Conservation (phyloP, 2,329 filamentous ascomycete genomes). For the Colletotrichum sp. region DNA sequence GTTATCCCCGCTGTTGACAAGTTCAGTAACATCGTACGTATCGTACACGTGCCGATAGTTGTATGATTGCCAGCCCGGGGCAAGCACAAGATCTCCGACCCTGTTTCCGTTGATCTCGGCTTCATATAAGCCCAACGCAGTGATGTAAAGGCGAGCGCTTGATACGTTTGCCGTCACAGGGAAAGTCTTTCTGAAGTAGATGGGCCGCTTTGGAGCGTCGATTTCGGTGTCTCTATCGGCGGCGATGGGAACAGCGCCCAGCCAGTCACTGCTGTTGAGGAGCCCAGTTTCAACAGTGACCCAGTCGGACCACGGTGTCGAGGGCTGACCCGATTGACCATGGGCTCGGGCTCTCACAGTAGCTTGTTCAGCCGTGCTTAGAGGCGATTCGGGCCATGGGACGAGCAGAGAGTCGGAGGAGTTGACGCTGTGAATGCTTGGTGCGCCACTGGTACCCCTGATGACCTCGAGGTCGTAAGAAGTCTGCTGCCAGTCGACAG, state of each 20-base stretch:
- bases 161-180: conserved; percentile 24
- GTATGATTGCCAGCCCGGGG: conserved; percentile 61
- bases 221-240: conserved; percentile 33
- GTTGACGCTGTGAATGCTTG: conserved; percentile 30
- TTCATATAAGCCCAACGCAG: conserved; percentile 49
- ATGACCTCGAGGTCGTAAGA: conserved; percentile 49
- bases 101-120: conserved; percentile 51
- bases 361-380: conserved; percentile 35
- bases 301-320: conserved; percentile 34
- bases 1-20: conserved; percentile 40
- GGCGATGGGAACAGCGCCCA: conserved; percentile 30
- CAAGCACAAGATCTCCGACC: conserved; percentile 45
- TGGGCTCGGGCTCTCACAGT: conserved; percentile 38
- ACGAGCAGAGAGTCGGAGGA: conserved; percentile 44
- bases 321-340: conserved; percentile 24
- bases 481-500: conserved; percentile 45
- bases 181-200: conserved; percentile 21
- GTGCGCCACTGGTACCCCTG: conserved; percentile 13
- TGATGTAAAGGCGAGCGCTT: conserved; percentile 52
- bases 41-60: conserved; percentile 56
- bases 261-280: conserved; percentile 34
- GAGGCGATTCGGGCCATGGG: conserved; percentile 45
- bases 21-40: conserved; percentile 53
- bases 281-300: conserved; percentile 40
- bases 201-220: conserved; percentile 31